These are phyloP conservation scores for Dendrothele bispora DNA, from an alignment of 768 basidiomycete species.

Conservation along the genomic window DNA sequence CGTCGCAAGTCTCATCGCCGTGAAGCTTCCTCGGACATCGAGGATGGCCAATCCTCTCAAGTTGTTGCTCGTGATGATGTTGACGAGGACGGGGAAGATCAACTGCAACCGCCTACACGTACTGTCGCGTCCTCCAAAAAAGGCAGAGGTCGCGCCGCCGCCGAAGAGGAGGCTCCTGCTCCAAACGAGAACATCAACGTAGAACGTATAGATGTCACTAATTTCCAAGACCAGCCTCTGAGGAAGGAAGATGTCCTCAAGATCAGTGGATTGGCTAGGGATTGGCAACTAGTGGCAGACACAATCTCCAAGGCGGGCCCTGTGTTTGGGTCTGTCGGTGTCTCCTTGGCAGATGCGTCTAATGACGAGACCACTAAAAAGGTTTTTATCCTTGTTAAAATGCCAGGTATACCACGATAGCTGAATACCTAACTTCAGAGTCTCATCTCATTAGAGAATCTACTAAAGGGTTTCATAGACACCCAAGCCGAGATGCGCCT, in stretches of 20 bases:
- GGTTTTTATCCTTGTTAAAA: conserved; percentile 33
- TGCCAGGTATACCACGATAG: not conserved
- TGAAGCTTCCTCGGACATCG: conserved; percentile 60
- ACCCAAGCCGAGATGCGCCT: conserved; percentile 58
- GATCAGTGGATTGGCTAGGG: conserved; percentile 55
- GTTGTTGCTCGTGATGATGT: conserved; percentile 40
- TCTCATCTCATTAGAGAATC: conserved; percentile 56
- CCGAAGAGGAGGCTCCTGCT: conserved; percentile 20
- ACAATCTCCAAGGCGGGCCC: conserved; percentile 46
- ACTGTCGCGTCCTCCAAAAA: conserved; percentile 27
- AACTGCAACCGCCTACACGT: conserved; percentile 28
- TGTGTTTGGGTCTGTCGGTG: conserved; percentile 52
- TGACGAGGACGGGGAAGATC: conserved; percentile 44
- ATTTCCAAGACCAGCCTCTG: conserved; percentile 69
- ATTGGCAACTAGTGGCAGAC: conserved; percentile 61
- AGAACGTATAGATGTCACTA: conserved; percentile 56
- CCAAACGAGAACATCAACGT: conserved; percentile 37
- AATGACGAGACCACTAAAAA: conserved; percentile 52
- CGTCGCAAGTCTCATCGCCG: conserved; percentile 38
- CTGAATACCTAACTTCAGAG: conserved; percentile 34
- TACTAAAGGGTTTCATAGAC: conserved; percentile 73
- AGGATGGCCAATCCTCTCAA: conserved; percentile 47
- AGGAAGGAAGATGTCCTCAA: conserved; percentile 49
- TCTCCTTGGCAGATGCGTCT: conserved; percentile 60
- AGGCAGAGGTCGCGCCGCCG: conserved; percentile 16